Conservation (phyloP, 495 filamentous ascomycete genomes). For the Aspergillus bridgeri region DNA sequence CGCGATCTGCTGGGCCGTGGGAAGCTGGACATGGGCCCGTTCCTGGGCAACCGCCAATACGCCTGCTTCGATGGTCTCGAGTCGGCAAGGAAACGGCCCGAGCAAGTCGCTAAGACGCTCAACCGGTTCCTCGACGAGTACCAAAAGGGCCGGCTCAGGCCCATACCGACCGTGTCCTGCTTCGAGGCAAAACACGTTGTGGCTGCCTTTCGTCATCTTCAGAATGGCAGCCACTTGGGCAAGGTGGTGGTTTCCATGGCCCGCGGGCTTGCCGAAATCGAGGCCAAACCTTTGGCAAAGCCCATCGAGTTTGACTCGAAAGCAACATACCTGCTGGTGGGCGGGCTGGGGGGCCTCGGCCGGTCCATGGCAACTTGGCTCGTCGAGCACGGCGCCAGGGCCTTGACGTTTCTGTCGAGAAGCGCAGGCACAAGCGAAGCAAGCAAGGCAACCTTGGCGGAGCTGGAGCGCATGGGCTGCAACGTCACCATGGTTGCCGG, state of each 20-base stretch:
- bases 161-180: too few relatives aligned
- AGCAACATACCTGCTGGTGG: constrained; percentile 42
- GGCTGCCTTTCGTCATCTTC: too few relatives aligned
- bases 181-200: too few relatives aligned
- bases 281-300: constrained; percentile 13
- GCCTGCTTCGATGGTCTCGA: constrained; percentile 17
- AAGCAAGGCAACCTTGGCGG: constrained; percentile 28
- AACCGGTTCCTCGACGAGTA: constrained; percentile 28
- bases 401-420: constrained; percentile 46
- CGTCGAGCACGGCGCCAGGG: constrained; percentile 51
- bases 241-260: constrained; percentile 19
- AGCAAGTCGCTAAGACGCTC: constrained; percentile 18
- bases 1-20: constrained; percentile 18
- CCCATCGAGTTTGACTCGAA: too few relatives aligned
- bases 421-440: background rate
- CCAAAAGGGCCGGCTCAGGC: constrained; percentile 21
- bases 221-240: too few relatives aligned
- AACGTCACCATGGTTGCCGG: constrained; percentile 11
- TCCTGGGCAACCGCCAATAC: constrained; percentile 30
- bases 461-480: constrained; percentile 30
- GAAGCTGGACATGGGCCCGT: constrained; percentile 31
- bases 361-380: constrained; percentile 54
- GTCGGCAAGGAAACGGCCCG: too few relatives aligned
- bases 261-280: constrained; percentile 15
- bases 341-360: constrained; percentile 55